Base-by-base conservation (phyloP, 2,329 filamentous ascomycete species). In the Neofusicoccum sp. region DNA sequence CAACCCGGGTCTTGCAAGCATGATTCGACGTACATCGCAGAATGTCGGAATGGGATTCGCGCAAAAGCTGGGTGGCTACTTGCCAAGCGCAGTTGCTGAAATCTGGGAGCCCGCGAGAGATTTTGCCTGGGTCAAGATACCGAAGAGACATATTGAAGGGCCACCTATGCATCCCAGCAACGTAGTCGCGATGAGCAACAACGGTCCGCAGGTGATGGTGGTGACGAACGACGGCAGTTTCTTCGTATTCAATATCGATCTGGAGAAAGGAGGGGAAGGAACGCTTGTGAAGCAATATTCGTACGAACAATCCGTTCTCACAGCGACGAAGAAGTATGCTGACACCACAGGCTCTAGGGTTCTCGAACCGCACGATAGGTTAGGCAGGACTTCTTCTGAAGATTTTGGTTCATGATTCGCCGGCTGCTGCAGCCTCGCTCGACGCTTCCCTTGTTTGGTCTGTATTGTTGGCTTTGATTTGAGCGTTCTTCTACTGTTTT, bases 181-280 rank as follows among this genome's bases (percentile, higher is more conserved):
- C 16, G 93, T 99, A n/a, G 95, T 99, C 44, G 93, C 95, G 7
- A 96, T 99, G 88, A 96, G 91, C 72, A 95, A 89, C 70, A 96
- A 88, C 71, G 93, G 90, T 28, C 95, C 95, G 0, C 93, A 98
- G 69, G 90, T 99, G 51, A 98, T 99, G 93, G 91, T 98, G 0
- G 93, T 97, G 12, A 99, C 95, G 0, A 97, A 89, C 68, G 95
- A 99, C 72, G 95, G 95, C 8, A 89, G 89, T 26, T 98, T 97
- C 71, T 96, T 95, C 68, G 89, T 98, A 31, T 99, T 93, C 76
- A 93, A 91, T 65, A 92, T 99, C 59, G 93, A 99, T 73, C 85
- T 99, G 80, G 93, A 96, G 68, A 90, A 90, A 63, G 95, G 95
- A 16, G 95, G 95, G 26, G 95, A 99, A 76, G 95, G 95, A 0